These are phyloP conservation scores for Neurospora sp. DNA, from an alignment of 495 filamentous ascomycete species.

Conservation along the genomic window DNA sequence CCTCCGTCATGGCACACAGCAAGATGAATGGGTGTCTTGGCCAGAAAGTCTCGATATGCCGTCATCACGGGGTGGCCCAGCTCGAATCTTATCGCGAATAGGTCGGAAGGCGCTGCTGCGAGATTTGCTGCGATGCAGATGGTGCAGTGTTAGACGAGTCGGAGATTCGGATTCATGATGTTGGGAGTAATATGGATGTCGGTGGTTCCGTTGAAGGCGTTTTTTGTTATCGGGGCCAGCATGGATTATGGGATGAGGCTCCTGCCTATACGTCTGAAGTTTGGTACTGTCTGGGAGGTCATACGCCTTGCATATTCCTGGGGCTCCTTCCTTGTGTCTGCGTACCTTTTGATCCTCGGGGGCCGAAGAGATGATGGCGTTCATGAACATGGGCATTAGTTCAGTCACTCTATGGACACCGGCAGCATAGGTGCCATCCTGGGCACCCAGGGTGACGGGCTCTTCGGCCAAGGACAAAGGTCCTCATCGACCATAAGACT, in stretches of 20 bases:
- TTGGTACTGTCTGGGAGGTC: neutral
- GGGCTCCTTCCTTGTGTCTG: conserved; percentile 15
- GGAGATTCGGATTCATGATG: conserved; percentile 24
- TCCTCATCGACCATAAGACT: too few relatives aligned
- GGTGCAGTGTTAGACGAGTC: conserved; percentile 11
- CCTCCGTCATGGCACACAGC: conserved; percentile 62
- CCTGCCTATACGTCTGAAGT: neutral
- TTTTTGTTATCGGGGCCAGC: neutral
- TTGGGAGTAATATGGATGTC: conserved; percentile 3
- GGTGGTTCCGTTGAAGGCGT: conserved; percentile 18
- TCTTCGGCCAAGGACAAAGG: too few relatives aligned
- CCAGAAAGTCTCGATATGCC: neutral
- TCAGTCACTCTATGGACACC: conserved; percentile 96
- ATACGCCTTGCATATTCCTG: neutral
- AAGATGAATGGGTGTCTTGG: too few relatives aligned
- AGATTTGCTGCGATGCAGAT: conserved; percentile 11
- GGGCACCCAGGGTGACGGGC: conserved; percentile 59
- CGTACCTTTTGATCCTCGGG: conserved; percentile 98
- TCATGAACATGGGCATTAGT: conserved; percentile 85
- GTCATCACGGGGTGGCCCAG: neutral
- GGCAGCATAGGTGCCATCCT: conserved; percentile 85
- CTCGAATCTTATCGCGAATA: neutral
- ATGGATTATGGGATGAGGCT: neutral
- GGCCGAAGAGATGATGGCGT: conserved; percentile 79
- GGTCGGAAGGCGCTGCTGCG: conserved; percentile 4